These are phyloP conservation scores for Gossypium davidsonii DNA, from an alignment of 441 rosid genomes.

Conservation along the genomic window DNA sequence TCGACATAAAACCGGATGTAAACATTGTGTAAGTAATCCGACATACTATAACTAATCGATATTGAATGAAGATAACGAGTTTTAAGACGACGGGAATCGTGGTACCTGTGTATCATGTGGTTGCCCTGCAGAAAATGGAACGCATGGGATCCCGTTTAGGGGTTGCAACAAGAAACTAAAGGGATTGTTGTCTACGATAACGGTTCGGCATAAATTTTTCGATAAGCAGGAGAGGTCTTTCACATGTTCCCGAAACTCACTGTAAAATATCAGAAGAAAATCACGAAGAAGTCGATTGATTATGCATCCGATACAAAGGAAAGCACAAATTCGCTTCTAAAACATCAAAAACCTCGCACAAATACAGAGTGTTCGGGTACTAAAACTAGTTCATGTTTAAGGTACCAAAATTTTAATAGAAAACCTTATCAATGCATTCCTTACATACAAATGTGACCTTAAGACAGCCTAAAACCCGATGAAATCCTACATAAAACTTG, in stretches of 20 bases:
- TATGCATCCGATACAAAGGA: not conserved
- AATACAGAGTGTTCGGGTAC: not conserved
- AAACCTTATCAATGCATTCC: not conserved
- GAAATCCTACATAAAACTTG: not conserved
- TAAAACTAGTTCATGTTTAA: not conserved
- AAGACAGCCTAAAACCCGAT: not conserved
- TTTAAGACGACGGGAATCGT: not conserved
- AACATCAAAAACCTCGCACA: not conserved
- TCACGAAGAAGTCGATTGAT: not conserved
- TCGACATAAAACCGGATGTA: not conserved
- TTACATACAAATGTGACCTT: not conserved
- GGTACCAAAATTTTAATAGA: not conserved
- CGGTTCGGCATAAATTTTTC: slow-evolving; percentile 61
- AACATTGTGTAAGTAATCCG: not conserved
- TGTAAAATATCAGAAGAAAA: slow-evolving; percentile 22
- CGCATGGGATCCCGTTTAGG: slow-evolving; percentile 83
- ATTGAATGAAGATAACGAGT: not conserved
- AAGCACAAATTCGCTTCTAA: not conserved
- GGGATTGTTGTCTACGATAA: slow-evolving; percentile 90
- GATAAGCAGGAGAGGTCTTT: slow-evolving; percentile 81
- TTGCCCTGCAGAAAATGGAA: slow-evolving; percentile 79
- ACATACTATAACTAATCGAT: not conserved
- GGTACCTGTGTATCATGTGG: slow-evolving; percentile 75
- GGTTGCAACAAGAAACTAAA: slow-evolving; percentile 96
- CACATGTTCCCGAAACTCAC: slow-evolving; percentile 81